Evolutionary conservation across 2,329 filamentous ascomycete genomes (phyloP).

Genomic region (Aspergillus ibericus): DNA sequence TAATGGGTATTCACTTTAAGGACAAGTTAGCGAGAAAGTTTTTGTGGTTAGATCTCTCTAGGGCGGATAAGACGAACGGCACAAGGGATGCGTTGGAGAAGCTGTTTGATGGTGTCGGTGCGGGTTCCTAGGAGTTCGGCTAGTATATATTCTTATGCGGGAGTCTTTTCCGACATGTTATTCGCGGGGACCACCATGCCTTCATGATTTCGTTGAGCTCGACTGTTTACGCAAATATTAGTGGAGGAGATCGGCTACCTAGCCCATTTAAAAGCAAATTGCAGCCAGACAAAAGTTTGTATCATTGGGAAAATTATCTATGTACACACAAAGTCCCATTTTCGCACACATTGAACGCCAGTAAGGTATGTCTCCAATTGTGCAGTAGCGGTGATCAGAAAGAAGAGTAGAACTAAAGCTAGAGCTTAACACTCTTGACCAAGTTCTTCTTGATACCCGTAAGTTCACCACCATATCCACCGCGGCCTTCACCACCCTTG

Average conservation of each 20-base stretch:
- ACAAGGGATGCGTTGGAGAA: slow-evolving; percentile 10
- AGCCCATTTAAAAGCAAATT: neutral
- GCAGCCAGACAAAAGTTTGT: slow-evolving; percentile 9
- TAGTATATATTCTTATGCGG: slow-evolving; percentile 5
- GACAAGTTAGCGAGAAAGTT: slow-evolving; percentile 21
- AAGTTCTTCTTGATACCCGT: slow-evolving; percentile 94
- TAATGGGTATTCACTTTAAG: slow-evolving; percentile 8
- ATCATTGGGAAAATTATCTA: slow-evolving; percentile 22
- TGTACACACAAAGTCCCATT: slow-evolving; percentile 25
- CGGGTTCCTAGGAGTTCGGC: neutral
- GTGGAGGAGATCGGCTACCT: neutral
- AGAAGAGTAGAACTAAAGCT: slow-evolving; percentile 28
- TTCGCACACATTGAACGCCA: slow-evolving; percentile 22
- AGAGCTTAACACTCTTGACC: slow-evolving; percentile 91
- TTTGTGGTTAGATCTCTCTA: slow-evolving; percentile 15
- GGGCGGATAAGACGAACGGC: neutral
- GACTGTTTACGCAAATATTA: neutral
- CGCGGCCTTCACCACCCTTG: slow-evolving; percentile 78
- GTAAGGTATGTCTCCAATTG: slow-evolving; percentile 16
- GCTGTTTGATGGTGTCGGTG: slow-evolving; percentile 5
- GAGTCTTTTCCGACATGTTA: neutral
- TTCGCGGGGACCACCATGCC: neutral
- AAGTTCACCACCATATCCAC: slow-evolving; percentile 86
- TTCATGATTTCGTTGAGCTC: too few species aligned
- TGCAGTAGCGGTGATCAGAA: slow-evolving; percentile 12